Evolutionary conservation across 1,284 basidiomycete genomes (phyloP), one percentile per base, ranked within the genome.

Genomic region (Naganishia albida): DNA sequence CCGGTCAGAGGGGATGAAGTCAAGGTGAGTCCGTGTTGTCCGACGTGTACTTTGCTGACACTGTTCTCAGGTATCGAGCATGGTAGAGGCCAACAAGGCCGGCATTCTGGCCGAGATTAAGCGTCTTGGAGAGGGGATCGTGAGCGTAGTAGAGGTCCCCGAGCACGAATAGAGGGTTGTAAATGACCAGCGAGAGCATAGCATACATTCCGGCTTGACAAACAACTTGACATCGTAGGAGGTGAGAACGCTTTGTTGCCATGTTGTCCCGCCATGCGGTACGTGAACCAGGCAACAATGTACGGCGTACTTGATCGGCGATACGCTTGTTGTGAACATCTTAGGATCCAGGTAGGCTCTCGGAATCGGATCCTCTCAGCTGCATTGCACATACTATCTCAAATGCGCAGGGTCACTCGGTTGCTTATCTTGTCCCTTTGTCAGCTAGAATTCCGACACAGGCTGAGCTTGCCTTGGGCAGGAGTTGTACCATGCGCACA

Each of bases 101-200:
- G 86, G 85, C 0, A 78, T 97, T 3, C 71, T 94, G 43, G 82
- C 81, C 8, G 94, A 98, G 79, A 86, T 97, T 48, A 83, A 87
- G 73, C 81, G 93, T 43, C 73, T 97, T 62, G 93, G 92, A 1
- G 73, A 81, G 30, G 90, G 89, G 0, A 73, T 97, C 49, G 80
- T 97, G 1, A 82, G 78, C 68, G 80, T 75, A 50, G 81, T 88
- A 10, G 74, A 68, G 23, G 63, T 66, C 23, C 28, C 62, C 30
- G 34, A 52, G 34, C 56, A 62, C 42, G 62, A 63, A 52, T 66
- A 48, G 48, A 26, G n/a, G 30, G 52, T 51, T 18, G 48, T 23
- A n/a, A 28, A 30, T 16, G 28, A n/a, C 7, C n/a, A 30, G 13
- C 28, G 23, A 23, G n/a, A 48, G 26, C 25, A 48, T 49, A 7